Evolutionary conservation across 345 rosid genomes (phyloP).

Genomic region (Aurinia saxatilis): DNA sequence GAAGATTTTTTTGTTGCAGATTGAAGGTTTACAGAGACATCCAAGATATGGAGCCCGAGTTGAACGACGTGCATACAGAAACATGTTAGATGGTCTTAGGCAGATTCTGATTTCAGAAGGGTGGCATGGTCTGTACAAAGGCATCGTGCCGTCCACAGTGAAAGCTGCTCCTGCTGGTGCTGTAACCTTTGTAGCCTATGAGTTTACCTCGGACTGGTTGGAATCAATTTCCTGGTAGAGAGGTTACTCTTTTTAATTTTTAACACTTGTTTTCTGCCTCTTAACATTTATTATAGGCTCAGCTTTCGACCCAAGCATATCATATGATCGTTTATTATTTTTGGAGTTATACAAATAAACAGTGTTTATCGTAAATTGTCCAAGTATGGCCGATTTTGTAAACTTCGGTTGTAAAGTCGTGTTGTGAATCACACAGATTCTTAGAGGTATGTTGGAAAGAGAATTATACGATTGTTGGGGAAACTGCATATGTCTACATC

Average conservation of each 20-base stretch:
- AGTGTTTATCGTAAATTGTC: background rate
- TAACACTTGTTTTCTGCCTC: background rate
- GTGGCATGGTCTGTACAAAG: constrained; percentile 91
- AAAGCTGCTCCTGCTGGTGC: constrained; percentile 99
- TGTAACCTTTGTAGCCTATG: constrained; percentile 85
- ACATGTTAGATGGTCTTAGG: constrained; percentile 66
- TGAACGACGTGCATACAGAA: constrained; percentile 61
- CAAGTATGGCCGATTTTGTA: background rate
- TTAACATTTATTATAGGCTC: constrained; percentile 28
- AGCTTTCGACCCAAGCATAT: background rate
- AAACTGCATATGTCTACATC: too few species aligned
- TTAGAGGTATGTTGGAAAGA: too few species aligned
- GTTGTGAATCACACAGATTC: too few species aligned
- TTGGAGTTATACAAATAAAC: constrained; percentile 16
- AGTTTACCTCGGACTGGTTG: constrained; percentile 73
- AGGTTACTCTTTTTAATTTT: constrained; percentile 10
- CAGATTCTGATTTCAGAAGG: constrained; percentile 63
- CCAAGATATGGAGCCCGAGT: constrained; percentile 85
- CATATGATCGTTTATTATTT: constrained; percentile 11
- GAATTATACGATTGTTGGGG: too few species aligned
- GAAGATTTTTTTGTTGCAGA: constrained; percentile 32
- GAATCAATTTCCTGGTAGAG: constrained; percentile 48
- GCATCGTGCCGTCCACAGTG: constrained; percentile 80
- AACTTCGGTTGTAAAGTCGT: background rate
- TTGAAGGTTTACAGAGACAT: constrained; percentile 86